These are phyloP conservation scores for Termitomyces sp. DNA, from an alignment of 768 basidiomycete genomes.

Conservation along the genomic window DNA sequence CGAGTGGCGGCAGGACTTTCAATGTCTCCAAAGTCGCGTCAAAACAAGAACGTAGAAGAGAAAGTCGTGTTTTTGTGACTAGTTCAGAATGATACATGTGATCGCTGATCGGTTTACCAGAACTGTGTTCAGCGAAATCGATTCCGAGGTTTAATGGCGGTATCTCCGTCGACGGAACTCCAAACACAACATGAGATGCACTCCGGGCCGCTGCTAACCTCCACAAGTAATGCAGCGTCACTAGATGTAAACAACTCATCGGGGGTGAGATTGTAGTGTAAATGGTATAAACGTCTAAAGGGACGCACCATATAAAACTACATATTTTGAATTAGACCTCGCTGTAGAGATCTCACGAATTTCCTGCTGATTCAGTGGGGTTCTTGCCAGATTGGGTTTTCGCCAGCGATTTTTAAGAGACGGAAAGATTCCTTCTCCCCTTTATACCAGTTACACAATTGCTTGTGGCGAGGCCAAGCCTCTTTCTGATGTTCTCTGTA, in stretches of 20 bases:
- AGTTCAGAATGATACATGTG: constrained; percentile 1
- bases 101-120: not conserved
- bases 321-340: not conserved
- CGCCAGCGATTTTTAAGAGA: not conserved
- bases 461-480: constrained; percentile 3
- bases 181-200: not conserved
- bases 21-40: not conserved
- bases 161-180: not conserved
- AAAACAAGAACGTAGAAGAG: not conserved
- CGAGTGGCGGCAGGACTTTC: not conserved
- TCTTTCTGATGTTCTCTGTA: constrained; percentile 1
- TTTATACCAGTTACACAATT: not conserved
- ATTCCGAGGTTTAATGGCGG: not conserved
- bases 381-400: not conserved
- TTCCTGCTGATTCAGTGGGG: not conserved
- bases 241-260: not conserved
- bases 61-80: not conserved
- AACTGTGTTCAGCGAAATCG: not conserved
- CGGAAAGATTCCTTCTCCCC: not conserved
- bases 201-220: not conserved
- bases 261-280: not conserved
- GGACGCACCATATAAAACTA: not conserved
- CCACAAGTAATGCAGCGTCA: not conserved
- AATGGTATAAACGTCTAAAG: not conserved
- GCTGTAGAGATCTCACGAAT: not conserved